Evolutionary conservation across 225 moss, liverwort and hornwort species (phyloP).

Genomic region (Anthoceros angustus): DNA sequence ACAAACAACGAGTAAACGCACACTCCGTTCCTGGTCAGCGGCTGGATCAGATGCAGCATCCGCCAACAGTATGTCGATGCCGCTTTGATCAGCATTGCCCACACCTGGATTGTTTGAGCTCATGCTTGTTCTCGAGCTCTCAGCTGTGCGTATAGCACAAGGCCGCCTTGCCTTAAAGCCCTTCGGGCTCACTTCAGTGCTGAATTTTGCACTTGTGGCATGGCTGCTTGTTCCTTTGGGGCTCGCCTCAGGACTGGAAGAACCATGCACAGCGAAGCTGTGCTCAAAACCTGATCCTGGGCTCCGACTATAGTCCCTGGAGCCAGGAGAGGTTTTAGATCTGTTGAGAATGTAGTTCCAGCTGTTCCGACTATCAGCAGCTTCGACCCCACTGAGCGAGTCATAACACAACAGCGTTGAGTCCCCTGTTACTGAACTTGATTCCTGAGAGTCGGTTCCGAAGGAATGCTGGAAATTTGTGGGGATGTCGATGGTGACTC

Average conservation of each 20-base stretch:
- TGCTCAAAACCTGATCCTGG: not conserved
- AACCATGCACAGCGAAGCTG: no score
- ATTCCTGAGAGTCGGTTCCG: not conserved
- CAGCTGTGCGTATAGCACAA: no score
- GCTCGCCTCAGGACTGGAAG: no score
- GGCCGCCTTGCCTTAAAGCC: no score
- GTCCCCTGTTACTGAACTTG: not conserved
- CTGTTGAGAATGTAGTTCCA: not conserved
- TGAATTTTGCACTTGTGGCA: no score
- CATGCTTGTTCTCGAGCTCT: no score
- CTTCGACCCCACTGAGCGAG: not conserved
- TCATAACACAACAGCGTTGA: not conserved
- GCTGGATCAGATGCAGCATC: not conserved
- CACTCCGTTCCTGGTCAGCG: not conserved
- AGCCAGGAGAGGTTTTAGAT: not conserved
- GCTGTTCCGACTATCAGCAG: not conserved
- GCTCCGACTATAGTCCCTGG: not conserved
- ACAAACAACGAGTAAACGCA: conserved; percentile 7
- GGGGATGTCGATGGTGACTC: not conserved
- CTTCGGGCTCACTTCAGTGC: no score
- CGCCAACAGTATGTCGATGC: no score
- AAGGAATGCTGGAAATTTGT: not conserved
- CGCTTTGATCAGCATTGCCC: no score
- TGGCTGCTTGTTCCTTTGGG: no score
- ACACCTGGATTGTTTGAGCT: no score